Evolutionary conservation across 495 filamentous ascomycete species (phyloP).

Genomic region (Neurospora pannonica): DNA sequence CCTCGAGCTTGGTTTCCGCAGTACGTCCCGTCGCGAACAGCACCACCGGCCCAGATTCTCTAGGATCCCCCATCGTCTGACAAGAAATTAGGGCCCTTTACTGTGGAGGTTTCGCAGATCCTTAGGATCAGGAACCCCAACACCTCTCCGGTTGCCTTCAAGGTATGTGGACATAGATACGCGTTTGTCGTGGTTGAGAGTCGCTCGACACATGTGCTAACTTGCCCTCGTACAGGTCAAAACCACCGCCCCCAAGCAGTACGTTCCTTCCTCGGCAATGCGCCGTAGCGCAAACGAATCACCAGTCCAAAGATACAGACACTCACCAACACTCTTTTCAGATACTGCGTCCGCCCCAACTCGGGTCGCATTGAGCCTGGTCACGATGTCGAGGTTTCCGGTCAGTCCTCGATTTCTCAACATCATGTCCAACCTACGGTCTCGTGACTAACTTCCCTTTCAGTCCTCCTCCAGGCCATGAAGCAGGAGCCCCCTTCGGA

Average conservation of each 20-base stretch:
- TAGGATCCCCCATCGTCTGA: constrained; percentile 9
- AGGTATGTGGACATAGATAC: constrained; percentile 47
- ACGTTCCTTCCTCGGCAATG: constrained; percentile 30
- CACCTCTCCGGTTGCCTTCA: constrained; percentile 80
- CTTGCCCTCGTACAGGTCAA: constrained; percentile 59
- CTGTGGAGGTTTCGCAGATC: constrained; percentile 76
- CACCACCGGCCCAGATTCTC: neutral
- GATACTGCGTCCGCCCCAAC: constrained; percentile 97
- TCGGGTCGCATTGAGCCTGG: constrained; percentile 89
- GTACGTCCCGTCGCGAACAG: constrained; percentile 43
- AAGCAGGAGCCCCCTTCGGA: constrained; percentile 83
- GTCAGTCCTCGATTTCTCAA: constrained; percentile 38
- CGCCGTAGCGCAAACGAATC: neutral
- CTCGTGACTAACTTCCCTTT: constrained; percentile 2
- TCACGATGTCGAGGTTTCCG: constrained; percentile 82
- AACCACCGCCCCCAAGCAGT: constrained; percentile 99
- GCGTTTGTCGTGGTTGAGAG: neutral
- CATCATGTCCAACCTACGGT: neutral
- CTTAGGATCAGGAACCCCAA: constrained; percentile 74
- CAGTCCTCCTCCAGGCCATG: constrained; percentile 95
- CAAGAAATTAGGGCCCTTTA: constrained; percentile 69
- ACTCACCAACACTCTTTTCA: constrained; percentile 27
- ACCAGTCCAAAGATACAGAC: neutral
- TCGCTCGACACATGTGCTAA: neutral
- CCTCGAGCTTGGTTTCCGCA: constrained; percentile 81